Percentiles rank a stretch among this genome's conserved stretches.
phyloP scores from a whole-genome alignment of 2,329 filamentous ascomycete species.

The Penicillium fuscoglaucum region DNA sequence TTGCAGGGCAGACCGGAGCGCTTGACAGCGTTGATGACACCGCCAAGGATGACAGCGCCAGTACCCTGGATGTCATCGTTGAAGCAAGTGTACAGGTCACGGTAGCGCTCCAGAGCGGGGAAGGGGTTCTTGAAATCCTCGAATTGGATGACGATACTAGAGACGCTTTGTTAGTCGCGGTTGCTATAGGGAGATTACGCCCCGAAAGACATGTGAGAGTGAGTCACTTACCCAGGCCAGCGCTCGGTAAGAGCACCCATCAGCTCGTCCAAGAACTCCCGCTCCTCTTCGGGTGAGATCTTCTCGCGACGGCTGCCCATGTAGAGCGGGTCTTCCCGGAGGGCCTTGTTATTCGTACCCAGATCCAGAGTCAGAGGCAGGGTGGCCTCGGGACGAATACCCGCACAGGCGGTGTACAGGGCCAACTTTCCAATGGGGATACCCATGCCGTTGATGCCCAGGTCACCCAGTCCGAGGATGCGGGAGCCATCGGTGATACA shows the following conservation, averaged over 20 bases:
- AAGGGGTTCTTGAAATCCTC: constrained; percentile 99
- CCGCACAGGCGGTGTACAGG: constrained; percentile 91
- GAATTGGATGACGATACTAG: constrained; percentile 78
- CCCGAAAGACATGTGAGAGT: constrained; percentile 15
- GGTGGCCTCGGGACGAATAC: constrained; percentile 76
- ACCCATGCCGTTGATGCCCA: constrained; percentile 95
- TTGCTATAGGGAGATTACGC: constrained; percentile 43
- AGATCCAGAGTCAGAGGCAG: constrained; percentile 64
- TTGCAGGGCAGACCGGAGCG: constrained; percentile 79
- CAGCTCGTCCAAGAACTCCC: constrained; percentile 94
- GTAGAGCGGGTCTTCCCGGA: constrained; percentile 81
- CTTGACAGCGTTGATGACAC: constrained; percentile 75
- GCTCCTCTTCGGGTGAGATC: constrained; percentile 73
- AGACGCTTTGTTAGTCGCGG: constrained; percentile 22
- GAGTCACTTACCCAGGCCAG: constrained; percentile 61
- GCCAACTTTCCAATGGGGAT: constrained; percentile 97
- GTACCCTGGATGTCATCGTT: constrained; percentile 99
- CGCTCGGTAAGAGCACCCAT: constrained; percentile 85
- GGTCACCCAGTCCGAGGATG: constrained; percentile 85
- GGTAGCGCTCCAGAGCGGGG: constrained; percentile 86
- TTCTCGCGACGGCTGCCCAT: constrained; percentile 85
- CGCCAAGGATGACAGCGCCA: constrained; percentile 88
- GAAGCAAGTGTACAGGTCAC: constrained; percentile 88
- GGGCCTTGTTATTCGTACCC: constrained; percentile 62
- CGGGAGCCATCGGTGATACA: constrained; percentile 95